Evolutionary conservation across 139 green algal species (phyloP).

Genomic region (Chlamydomonas schloesseri): DNA sequence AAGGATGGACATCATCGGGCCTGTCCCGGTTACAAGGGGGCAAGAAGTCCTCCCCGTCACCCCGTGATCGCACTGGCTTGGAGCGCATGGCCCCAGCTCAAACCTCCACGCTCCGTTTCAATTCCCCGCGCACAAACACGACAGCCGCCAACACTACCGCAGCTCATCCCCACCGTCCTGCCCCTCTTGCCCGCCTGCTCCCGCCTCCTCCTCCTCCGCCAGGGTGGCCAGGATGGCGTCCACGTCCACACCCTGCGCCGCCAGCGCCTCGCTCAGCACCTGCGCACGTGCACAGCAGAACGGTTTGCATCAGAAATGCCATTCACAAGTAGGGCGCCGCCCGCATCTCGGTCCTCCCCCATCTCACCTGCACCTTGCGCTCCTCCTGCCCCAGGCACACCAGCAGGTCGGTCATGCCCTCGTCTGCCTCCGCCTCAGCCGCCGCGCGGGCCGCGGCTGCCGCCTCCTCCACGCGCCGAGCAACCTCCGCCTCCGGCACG

Average conservation of each 20-base stretch:
- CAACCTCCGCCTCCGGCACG: constrained; percentile 15
- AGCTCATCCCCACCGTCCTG: not conserved
- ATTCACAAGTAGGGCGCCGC: too few relatives aligned
- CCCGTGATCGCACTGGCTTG: too few relatives aligned
- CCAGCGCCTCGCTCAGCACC: constrained; percentile 60
- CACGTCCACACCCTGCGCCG: constrained; percentile 73
- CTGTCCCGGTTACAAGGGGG: too few relatives aligned
- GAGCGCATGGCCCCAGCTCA: too few relatives aligned
- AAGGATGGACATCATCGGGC: too few relatives aligned
- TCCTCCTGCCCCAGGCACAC: constrained; percentile 87
- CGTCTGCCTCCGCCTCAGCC: constrained; percentile 70
- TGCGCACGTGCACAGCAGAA: too few relatives aligned
- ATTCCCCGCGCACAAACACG: too few relatives aligned
- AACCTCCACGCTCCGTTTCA: too few relatives aligned
- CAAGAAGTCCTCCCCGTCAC: too few relatives aligned
- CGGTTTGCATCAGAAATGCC: too few relatives aligned
- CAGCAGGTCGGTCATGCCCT: constrained; percentile 86
- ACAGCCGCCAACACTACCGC: not conserved
- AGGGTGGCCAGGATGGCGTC: constrained; percentile 69
- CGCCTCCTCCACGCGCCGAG: constrained; percentile 22
- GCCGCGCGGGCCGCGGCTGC: constrained; percentile 43
- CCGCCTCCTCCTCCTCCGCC: constrained; percentile 2
- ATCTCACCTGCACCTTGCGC: constrained; percentile 38
- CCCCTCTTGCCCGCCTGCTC: not conserved
- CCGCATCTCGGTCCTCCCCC: too few relatives aligned